Percentiles rank a stretch among this genome's conserved stretches.
phyloP scores from a whole-genome alignment of 2,329 filamentous ascomycete species.

The Fusarium sp. region DNA sequence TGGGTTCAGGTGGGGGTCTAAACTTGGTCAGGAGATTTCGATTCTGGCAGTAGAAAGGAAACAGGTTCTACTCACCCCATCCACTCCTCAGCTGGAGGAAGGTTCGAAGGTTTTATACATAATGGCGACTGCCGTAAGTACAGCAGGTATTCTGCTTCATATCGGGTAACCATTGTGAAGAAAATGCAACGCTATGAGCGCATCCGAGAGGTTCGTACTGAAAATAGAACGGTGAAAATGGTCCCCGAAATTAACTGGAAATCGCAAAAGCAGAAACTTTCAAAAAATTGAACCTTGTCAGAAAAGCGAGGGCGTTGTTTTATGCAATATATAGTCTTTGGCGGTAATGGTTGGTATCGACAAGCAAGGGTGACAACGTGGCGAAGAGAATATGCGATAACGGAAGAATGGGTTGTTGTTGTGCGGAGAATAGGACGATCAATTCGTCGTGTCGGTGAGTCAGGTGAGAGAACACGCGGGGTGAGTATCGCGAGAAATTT shows the following conservation, averaged over 20 bases:
- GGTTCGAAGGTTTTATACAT: slow-evolving; percentile 79
- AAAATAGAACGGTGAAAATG: slow-evolving; percentile 7
- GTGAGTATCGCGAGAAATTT: slow-evolving; percentile 13
- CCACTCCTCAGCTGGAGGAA: slow-evolving; percentile 92
- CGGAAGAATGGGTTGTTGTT: slow-evolving; percentile 6
- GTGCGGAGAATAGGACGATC: slow-evolving; percentile 7
- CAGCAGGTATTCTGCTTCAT: slow-evolving; percentile 80
- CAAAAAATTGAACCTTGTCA: neutral
- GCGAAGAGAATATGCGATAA: slow-evolving; percentile 30
- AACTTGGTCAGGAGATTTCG: slow-evolving; percentile 34
- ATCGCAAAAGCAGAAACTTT: neutral
- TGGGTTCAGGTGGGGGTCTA: slow-evolving; percentile 59
- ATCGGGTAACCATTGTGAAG: slow-evolving; percentile 68
- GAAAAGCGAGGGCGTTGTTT: neutral
- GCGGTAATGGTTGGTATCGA: slow-evolving; percentile 2
- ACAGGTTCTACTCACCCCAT: slow-evolving; percentile 77
- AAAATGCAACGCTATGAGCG: slow-evolving; percentile 48
- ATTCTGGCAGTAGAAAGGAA: slow-evolving; percentile 10
- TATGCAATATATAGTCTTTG: neutral
- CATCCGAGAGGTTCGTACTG: slow-evolving; percentile 49
- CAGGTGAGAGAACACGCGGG: neutral
- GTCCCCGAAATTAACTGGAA: neutral
- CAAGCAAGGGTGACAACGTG: slow-evolving; percentile 27
- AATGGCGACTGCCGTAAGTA: slow-evolving; percentile 83
- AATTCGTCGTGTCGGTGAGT: slow-evolving; percentile 18